phyloP scores from a whole-genome alignment of 805 yeast species.

The Kluyveromyces siamensis region DNA sequence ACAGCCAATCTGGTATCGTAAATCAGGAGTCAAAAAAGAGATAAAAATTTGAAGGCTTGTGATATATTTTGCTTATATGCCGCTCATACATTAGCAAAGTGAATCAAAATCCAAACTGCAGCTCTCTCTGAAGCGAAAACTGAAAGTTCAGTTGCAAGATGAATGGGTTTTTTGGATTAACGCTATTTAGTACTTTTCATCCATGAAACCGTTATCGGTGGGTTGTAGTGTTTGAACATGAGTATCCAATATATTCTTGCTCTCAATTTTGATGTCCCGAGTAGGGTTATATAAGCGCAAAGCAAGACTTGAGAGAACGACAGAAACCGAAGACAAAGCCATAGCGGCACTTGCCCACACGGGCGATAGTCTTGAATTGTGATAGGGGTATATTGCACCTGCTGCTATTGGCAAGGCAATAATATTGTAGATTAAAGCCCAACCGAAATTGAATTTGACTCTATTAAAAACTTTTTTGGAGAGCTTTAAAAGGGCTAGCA shows the following conservation, averaged over 20 bases:
- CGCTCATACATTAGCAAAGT: too few relatives aligned
- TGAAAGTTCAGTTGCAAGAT: too few relatives aligned
- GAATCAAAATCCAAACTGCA: too few relatives aligned
- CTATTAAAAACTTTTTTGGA: constrained; percentile 42
- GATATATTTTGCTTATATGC: too few relatives aligned
- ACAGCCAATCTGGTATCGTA: too few relatives aligned
- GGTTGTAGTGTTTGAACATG: neutral
- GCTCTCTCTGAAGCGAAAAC: too few relatives aligned
- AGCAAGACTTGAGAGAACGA: constrained; percentile 46
- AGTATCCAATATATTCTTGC: neutral
- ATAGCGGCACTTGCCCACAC: constrained; percentile 63
- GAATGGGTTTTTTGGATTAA: too few relatives aligned
- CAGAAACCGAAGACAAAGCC: constrained; percentile 53
- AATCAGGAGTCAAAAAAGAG: too few relatives aligned
- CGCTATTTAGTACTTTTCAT: neutral
- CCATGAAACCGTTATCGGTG: neutral
- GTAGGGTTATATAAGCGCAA: constrained; percentile 39
- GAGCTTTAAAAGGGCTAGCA: constrained; percentile 46
- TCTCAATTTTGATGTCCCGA: neutral
- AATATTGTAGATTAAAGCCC: constrained; percentile 50
- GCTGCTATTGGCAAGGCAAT: constrained; percentile 58
- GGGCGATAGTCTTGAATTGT: constrained; percentile 46
- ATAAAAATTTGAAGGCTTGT: too few relatives aligned
- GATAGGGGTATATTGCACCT: constrained; percentile 52
- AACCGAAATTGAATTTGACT: constrained; percentile 47